A percentile compares a stretch with the other conserved stretches of the same genome.
Evolutionary conservation across 2,329 filamentous ascomycete species (phyloP).

Genomic region (Ambrosiella cleistominuta): DNA sequence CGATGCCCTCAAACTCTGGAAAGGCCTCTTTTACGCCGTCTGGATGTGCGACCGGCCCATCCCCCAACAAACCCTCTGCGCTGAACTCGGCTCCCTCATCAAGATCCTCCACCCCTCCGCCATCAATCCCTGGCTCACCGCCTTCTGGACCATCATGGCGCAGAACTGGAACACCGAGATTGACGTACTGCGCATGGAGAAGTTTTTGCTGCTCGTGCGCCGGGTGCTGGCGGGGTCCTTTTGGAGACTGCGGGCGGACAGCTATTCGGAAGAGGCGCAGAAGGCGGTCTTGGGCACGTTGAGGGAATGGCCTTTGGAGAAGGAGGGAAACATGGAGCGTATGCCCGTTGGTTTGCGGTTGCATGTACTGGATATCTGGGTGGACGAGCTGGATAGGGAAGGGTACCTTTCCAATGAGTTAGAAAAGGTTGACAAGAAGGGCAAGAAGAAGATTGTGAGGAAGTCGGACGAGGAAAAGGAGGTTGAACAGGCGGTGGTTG

Average conservation of each 20-base stretch:
- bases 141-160: conserved; percentile 54
- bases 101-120: conserved; percentile 21
- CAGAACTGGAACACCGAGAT: conserved; percentile 54
- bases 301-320: conserved; percentile 19
- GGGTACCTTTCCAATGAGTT: conserved; percentile 31
- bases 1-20: conserved; percentile 81
- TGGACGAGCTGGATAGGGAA: conserved; percentile 70
- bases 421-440: conserved; percentile 19
- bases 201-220: conserved; percentile 74
- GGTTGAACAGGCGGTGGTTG: conserved; percentile 33
- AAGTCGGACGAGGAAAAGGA: conserved; percentile 8
- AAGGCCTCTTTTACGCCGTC: conserved; percentile 80
- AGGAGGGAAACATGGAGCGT: conserved; percentile 28
- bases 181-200: conserved; percentile 69
- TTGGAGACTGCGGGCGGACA: conserved; percentile 7
- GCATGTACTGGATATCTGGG: conserved; percentile 78
- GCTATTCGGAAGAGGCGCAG: not conserved
- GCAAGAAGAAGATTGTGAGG: conserved; percentile 19
- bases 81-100: conserved; percentile 52
- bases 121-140: conserved; percentile 30
- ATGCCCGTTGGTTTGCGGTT: conserved; percentile 72
- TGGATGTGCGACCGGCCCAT: conserved; percentile 85
- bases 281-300: conserved; percentile 17
- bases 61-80: conserved; percentile 71
- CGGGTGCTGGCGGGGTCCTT: conserved; percentile 61